Base-by-base conservation (phyloP, 352 stramenopile genomes). In the Globisporangium iwayamae region DNA sequence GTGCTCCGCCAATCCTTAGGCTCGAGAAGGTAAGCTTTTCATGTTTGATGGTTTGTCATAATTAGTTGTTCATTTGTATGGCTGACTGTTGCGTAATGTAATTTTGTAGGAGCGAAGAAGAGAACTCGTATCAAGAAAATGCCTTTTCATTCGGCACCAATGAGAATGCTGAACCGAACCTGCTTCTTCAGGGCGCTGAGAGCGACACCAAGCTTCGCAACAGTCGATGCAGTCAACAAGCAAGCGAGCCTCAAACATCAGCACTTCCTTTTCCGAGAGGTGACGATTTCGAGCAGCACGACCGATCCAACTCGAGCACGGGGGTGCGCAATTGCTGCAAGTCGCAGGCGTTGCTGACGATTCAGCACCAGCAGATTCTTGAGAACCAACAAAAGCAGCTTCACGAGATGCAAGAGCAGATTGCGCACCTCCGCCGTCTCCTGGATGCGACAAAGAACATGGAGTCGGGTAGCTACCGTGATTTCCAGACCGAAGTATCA, bases 321-420 rank as follows among this genome's bases (percentile, higher is more conserved):
- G 28, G 39, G 22, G 39, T 57, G 22, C 74, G 64, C 43, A 83
- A 69, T 61, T 93, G 81, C 56, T 91, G 81, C 56, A 82, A 81
- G 38, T 78, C 80, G 0, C 81, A 93, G 51, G 75, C 88, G 50
- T 63, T 91, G 28, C 60, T 93, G 52, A 84, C 78, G 25, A 78
- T 85, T 38, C 81, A 91, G 59, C 84, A 93, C 45, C 84, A 93
- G 39, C 74, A 91, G 66, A 88, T 91, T 34, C 68, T 91, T 16
- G 81, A 91, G 54, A 87, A 90, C 6, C 84, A 93, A 39, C 79
- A 91, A 61, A 70, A 63, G 10, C 84, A 93, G 56, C 62, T 93
- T 16, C 75, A 81, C 25, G 80, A 90, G 39, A 80, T 93, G 74
- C 81, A 90, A 67, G 74, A 82, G 55, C 84, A 93, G 57, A 90